phyloP scores from a whole-genome alignment of 2,329 filamentous ascomycete species.

The Penicillium sp. region DNA sequence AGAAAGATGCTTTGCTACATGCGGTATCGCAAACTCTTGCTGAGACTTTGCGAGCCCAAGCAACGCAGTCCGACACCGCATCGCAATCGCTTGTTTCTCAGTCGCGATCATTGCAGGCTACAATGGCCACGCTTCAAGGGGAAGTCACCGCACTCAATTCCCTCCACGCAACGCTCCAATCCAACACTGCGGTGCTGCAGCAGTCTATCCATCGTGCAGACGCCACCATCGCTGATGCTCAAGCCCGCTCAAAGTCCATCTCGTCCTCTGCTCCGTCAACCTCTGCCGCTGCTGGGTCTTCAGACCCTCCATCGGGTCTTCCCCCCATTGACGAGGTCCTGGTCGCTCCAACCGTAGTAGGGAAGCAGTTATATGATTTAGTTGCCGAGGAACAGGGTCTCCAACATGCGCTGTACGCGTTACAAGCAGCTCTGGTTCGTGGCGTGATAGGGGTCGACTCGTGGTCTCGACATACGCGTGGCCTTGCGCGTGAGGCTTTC shows the following conservation, averaged over 20 bases:
- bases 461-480: slow-evolving; percentile 48
- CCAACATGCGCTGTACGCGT: slow-evolving; percentile 76
- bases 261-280: slow-evolving; percentile 15
- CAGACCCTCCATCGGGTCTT: slow-evolving; percentile 40
- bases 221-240: slow-evolving; percentile 69
- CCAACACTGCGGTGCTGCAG: slow-evolving; percentile 76
- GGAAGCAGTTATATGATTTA: slow-evolving; percentile 84
- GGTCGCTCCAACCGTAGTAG: slow-evolving; percentile 89
- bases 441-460: slow-evolving; percentile 47
- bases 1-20: slow-evolving; percentile 82
- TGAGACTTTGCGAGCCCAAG: slow-evolving; percentile 65
- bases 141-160: slow-evolving; percentile 71
- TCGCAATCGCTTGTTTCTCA: slow-evolving; percentile 76
- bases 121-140: slow-evolving; percentile 66
- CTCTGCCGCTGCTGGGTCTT: slow-evolving; percentile 32
- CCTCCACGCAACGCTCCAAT: slow-evolving; percentile 67
- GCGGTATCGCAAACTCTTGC: slow-evolving; percentile 71
- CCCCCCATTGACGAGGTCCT: slow-evolving; percentile 86
- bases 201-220: slow-evolving; percentile 78
- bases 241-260: slow-evolving; percentile 49
- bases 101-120: slow-evolving; percentile 69
- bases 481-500: slow-evolving; percentile 49
- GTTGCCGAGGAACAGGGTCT: slow-evolving; percentile 86
- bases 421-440: slow-evolving; percentile 46
- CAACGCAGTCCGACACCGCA: slow-evolving; percentile 70